Evolutionary conservation across 768 basidiomycete genomes (phyloP).

Genomic region (Podaxis sp.): DNA sequence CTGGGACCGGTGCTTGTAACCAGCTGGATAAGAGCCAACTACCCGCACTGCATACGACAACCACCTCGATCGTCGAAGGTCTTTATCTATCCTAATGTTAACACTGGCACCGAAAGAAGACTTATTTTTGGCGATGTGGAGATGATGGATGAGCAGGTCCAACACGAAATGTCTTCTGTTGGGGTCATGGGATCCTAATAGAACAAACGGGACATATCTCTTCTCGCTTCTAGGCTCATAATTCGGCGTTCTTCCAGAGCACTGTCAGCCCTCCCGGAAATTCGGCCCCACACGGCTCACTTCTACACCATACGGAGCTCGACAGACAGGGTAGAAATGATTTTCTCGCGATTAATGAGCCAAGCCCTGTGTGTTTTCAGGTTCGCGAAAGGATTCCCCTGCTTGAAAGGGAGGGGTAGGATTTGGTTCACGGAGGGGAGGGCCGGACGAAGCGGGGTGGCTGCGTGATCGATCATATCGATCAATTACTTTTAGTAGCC

Average conservation of each 20-base stretch:
- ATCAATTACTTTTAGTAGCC: conserved; percentile 18
- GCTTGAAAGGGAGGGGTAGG: not conserved
- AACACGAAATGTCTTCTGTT: not conserved
- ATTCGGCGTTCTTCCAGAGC: not conserved
- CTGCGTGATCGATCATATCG: conserved; percentile 24
- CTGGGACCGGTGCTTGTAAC: too few species aligned
- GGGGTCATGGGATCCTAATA: not conserved
- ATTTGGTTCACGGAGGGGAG: not conserved
- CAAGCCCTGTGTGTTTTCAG: not conserved
- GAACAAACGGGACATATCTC: not conserved
- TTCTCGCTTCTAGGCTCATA: not conserved
- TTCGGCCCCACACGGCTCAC: not conserved
- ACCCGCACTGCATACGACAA: not conserved
- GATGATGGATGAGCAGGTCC: not conserved
- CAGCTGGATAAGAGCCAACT: too few species aligned
- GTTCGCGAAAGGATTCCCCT: not conserved
- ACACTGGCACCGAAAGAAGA: not conserved
- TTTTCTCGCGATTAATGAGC: not conserved
- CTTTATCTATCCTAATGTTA: not conserved
- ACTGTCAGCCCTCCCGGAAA: not conserved
- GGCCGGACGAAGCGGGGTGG: conserved; percentile 10
- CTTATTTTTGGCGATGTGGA: not conserved
- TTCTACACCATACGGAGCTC: not conserved
- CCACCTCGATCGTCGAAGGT: not conserved
- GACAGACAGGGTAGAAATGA: not conserved